Conservation (phyloP, 108 stramenopile species). For the Fragilaria radians region DNA sequence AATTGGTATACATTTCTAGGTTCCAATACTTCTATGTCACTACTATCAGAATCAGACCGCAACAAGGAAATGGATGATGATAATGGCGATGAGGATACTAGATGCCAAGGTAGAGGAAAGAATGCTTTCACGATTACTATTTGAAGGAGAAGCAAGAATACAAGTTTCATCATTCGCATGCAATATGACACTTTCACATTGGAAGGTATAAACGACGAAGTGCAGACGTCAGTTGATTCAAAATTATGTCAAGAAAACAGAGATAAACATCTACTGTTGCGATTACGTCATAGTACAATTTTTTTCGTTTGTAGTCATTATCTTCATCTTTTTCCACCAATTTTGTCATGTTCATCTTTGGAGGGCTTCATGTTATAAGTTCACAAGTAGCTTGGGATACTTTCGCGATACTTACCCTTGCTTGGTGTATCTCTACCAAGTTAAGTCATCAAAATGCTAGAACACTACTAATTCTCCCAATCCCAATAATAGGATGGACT, state of each 20-base stretch:
- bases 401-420: slow-evolving; percentile 1
- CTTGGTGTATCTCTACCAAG: slow-evolving; percentile 4
- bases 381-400: slow-evolving; percentile 7
- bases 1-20: slow-evolving; percentile 22
- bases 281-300: too few species aligned
- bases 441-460: neutral
- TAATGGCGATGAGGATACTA: neutral
- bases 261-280: too few species aligned
- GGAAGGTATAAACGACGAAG: too few species aligned
- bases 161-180: too few species aligned
- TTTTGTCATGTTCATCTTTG: slow-evolving; percentile 2
- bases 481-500: slow-evolving; percentile 2
- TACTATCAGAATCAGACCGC: neutral
- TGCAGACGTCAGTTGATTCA: too few species aligned
- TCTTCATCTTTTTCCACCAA: too few species aligned
- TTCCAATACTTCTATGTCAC: neutral
- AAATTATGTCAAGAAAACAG: too few species aligned
- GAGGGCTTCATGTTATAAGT: slow-evolving; percentile 9
- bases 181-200: too few species aligned
- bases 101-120: neutral
- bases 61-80: slow-evolving; percentile 8
- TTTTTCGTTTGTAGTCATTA: too few species aligned
- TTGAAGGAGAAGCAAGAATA: neutral
- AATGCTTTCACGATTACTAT: neutral
- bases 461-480: neutral